Conservation (phyloP, 2,329 filamentous ascomycete species). For the Microcyclospora pomicola region DNA sequence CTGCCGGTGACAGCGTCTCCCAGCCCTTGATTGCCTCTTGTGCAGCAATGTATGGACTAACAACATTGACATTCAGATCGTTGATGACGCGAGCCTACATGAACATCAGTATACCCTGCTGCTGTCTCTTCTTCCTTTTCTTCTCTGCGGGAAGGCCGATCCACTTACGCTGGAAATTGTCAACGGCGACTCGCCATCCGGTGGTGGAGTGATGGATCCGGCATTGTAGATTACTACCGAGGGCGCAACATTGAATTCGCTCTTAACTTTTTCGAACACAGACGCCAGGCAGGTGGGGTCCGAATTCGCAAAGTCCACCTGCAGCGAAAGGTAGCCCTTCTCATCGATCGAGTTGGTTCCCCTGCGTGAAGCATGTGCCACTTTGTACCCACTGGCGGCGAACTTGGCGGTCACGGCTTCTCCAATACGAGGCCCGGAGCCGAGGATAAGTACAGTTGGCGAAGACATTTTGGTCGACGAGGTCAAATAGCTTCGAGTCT, state of each 20-base stretch:
- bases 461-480: constrained; percentile 1
- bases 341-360: constrained; percentile 7
- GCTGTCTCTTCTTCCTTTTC: too few relatives aligned
- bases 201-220: constrained; percentile 22
- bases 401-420: constrained; percentile 25
- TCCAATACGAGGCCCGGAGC: constrained; percentile 32
- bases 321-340: constrained; percentile 25
- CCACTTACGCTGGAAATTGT: constrained; percentile 16
- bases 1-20: constrained; percentile 16
- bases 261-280: constrained; percentile 28
- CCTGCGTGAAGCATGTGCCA: constrained; percentile 26
- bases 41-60: constrained; percentile 27
- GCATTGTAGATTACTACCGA: constrained; percentile 34
- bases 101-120: too few relatives aligned
- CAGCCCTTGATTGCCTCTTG: constrained; percentile 22
- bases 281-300: constrained; percentile 14
- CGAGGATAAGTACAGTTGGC: constrained; percentile 27
- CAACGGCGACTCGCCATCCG: constrained; percentile 20
- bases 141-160: too few relatives aligned
- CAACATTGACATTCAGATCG: constrained; percentile 26
- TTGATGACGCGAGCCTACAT: constrained; percentile 9
- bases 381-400: constrained; percentile 29
- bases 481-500: not conserved
- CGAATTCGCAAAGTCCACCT: constrained; percentile 28
- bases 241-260: constrained; percentile 24